Percentiles rank a stretch among this genome's conserved stretches.
Conservation (phyloP, 768 basidiomycete species). For the Boletus rex-veris region DNA sequence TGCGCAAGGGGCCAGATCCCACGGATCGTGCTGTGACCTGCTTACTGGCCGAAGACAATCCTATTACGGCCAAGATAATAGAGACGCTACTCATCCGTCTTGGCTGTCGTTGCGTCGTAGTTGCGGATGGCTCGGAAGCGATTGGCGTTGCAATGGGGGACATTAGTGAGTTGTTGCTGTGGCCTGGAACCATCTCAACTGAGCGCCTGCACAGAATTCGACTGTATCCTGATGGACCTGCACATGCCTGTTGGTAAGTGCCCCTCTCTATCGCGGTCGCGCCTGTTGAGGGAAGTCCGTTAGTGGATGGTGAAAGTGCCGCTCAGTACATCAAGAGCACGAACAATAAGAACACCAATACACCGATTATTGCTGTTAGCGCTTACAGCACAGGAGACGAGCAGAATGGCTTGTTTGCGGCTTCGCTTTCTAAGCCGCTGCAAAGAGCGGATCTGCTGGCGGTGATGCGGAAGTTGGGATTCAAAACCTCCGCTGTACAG, state of each 20-base stretch:
- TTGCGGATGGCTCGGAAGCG: slow-evolving; percentile 94
- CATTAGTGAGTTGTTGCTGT: slow-evolving; percentile 66
- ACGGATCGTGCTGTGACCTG: slow-evolving; percentile 89
- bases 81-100: slow-evolving; percentile 91
- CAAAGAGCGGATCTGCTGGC: slow-evolving; percentile 82
- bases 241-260: slow-evolving; percentile 89
- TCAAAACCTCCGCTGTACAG: slow-evolving; percentile 78
- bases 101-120: slow-evolving; percentile 93
- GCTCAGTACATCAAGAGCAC: slow-evolving; percentile 97
- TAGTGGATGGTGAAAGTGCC: slow-evolving; percentile 94
- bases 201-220: slow-evolving; percentile 63
- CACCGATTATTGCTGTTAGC: slow-evolving; percentile 90
- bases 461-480: slow-evolving; percentile 83
- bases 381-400: slow-evolving; percentile 79
- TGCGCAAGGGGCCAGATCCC: slow-evolving; percentile 74
- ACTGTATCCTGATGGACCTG: slow-evolving; percentile 92
- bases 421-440: slow-evolving; percentile 84
- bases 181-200: not conserved
- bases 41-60: slow-evolving; percentile 94
- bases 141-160: slow-evolving; percentile 97
- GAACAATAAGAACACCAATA: slow-evolving; percentile 89
- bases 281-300: slow-evolving; percentile 12
- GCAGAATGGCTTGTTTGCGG: slow-evolving; percentile 68
- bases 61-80: slow-evolving; percentile 96
- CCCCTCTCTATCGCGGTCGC: not conserved